phyloP scores from a whole-genome alignment of 352 stramenopile genomes.

The Phytopythium ostracodes region DNA sequence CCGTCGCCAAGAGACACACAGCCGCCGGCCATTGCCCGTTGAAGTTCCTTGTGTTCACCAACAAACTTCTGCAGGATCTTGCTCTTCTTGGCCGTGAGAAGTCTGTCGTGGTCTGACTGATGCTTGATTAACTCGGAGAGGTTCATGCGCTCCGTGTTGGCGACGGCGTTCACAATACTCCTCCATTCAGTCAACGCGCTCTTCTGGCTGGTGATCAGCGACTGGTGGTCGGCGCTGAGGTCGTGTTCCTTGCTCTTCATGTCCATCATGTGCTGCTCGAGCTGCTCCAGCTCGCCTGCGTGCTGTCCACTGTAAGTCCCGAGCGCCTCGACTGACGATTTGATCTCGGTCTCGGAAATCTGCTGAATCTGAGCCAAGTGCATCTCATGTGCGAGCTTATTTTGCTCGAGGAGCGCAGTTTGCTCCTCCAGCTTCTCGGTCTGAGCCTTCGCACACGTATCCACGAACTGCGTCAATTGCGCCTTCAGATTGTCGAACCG shows the following conservation, averaged over 20 bases:
- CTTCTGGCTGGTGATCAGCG: constrained; percentile 22
- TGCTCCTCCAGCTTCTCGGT: constrained; percentile 37
- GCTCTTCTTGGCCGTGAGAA: constrained; percentile 15
- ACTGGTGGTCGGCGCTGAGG: constrained; percentile 14
- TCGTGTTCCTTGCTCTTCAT: constrained; percentile 21
- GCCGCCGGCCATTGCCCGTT: constrained; percentile 17
- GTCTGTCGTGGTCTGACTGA: constrained; percentile 15
- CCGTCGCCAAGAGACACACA: constrained; percentile 25
- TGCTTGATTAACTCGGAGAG: constrained; percentile 19
- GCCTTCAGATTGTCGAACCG: constrained; percentile 40
- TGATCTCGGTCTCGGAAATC: constrained; percentile 33
- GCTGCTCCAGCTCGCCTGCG: constrained; percentile 16
- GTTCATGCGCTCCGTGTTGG: constrained; percentile 11
- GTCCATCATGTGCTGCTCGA: constrained; percentile 23
- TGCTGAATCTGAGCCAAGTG: constrained; percentile 31
- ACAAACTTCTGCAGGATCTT: constrained; percentile 25
- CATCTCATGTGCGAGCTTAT: constrained; percentile 25
- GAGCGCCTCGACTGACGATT: constrained; percentile 29
- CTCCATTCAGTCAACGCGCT: constrained; percentile 17
- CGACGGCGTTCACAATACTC: constrained; percentile 9
- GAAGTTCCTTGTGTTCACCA: constrained; percentile 22
- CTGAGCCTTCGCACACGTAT: constrained; percentile 38
- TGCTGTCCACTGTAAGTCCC: constrained; percentile 25
- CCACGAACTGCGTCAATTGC: constrained; percentile 40
- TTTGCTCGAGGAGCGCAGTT: constrained; percentile 37